These are phyloP conservation scores for Kodamaea sagamina DNA, from an alignment of 805 yeast species.

Conservation along the genomic window DNA sequence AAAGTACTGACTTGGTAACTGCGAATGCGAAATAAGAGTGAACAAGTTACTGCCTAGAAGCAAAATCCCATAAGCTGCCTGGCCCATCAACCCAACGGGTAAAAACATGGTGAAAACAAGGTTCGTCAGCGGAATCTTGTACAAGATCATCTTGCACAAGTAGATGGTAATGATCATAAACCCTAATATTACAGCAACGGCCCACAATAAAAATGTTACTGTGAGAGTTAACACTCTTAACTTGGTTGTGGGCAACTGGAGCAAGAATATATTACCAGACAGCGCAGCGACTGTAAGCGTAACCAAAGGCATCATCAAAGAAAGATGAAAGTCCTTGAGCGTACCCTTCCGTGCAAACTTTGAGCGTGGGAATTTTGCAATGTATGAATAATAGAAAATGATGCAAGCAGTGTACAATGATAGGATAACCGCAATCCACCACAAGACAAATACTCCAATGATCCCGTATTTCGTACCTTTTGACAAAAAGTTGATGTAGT, in stretches of 20 bases:
- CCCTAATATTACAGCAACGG: slow-evolving; percentile 67
- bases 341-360: slow-evolving; percentile 16
- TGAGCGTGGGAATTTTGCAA: slow-evolving; percentile 32
- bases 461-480: slow-evolving; percentile 40
- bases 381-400: slow-evolving; percentile 51
- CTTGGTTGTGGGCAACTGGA: slow-evolving; percentile 41
- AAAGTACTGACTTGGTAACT: slow-evolving; percentile 8
- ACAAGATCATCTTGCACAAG: slow-evolving; percentile 57
- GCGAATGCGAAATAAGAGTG: slow-evolving; percentile 19
- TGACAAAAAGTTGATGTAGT: slow-evolving; percentile 51
- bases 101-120: slow-evolving; percentile 65
- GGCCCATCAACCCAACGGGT: slow-evolving; percentile 84
- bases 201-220: slow-evolving; percentile 62
- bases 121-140: slow-evolving; percentile 58
- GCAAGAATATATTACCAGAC: slow-evolving; percentile 57
- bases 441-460: slow-evolving; percentile 56
- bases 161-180: slow-evolving; percentile 53
- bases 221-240: slow-evolving; percentile 55
- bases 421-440: slow-evolving; percentile 68
- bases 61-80: slow-evolving; percentile 71
- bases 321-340: slow-evolving; percentile 48
- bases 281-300: slow-evolving; percentile 77
- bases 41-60: slow-evolving; percentile 49
- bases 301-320: slow-evolving; percentile 72
- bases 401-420: slow-evolving; percentile 63